Evolutionary conservation across 1,139 yeast species (phyloP), one percentile per base, ranked within the genome.

Genomic region (Debaryomyces psychrophilus): DNA sequence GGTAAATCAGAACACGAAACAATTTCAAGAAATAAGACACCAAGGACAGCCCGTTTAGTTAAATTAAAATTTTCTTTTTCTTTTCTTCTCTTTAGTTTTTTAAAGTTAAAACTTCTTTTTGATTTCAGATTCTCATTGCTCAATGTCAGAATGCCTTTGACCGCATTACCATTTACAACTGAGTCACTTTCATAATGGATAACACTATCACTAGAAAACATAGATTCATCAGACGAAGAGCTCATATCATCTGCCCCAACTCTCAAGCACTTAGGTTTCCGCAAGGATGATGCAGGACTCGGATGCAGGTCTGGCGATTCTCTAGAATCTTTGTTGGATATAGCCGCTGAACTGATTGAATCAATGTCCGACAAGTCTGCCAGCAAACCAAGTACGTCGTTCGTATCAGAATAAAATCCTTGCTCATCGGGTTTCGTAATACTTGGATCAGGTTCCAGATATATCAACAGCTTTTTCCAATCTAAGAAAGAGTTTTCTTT

Each of bases 11-110:
- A 71, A 20, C 92, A 90, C 1, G 87, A 80, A 2, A 83, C 78
- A 20, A 92, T 81, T 53, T 92, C 96, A 42, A 92, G 62, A 56
- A 87, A 88, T 6, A 87, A 68, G 9, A 92, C 87, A 1, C 98
- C 98, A 20, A 72, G 64, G 1, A 84, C 82, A 22, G 73, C 70
- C 15, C 82, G 62, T 46, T 70, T 69, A 14, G 64, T 58, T 55
- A 73, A 52, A 39, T 68, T 70, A 46, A 71, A 73, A 27, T 60
- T 61, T 9, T 37, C 37, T 7, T 34, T 22, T 31, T 36, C 42
- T 17, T 27, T 37, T 8, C 31, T 33, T 23, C 35, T 45, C 14
- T 26, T 45, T 14, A 42, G 15, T 11, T 22, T 41, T 15, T 41
- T 41, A 9, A 41, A 28, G 8, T 38, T 22, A 22, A 37, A 43